Evolutionary conservation across 1,284 basidiomycete species (phyloP), one percentile per base, ranked within the genome.

Genomic region (Sanghuangporus weigelae): DNA sequence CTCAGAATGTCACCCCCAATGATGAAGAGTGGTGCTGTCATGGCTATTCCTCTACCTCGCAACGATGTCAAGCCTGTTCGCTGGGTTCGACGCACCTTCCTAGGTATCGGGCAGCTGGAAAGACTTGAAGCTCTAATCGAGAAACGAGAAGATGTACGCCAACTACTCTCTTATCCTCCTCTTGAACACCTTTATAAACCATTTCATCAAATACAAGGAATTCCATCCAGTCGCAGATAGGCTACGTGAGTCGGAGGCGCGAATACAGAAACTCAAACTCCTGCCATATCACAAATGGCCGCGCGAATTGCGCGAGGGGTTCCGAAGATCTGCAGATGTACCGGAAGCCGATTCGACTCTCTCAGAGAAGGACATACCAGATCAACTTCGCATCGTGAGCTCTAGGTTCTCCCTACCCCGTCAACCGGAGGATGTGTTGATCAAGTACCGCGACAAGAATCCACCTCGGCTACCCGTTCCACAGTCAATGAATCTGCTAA

Each of bases 51-150:
- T 35, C 12, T 48, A 31, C 40, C 39, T 10, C 42, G 53, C 19
- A 46, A 62, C n/a, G 60, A 57, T 16, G 51, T 62, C 14, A 16
- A 16, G 7, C 54, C 60, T 36, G 5, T 62, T 3, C 26, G 39
- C 23, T 56, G 53, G 60, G 8, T 7, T 3, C 8, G 12, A 6
- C 60, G 60, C 7, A 14, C 31, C 10, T 62, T 62, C 35, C 12
- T 62, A n/a, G 31, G 26, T 19, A 39, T 46, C 14, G 60, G 60
- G 12, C 53, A 62, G 31, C 31, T 62, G 36, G 60, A 62, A 44
- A 40, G 60, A 40, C 44, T 62, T 16, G 54, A 62, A 26, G 40
- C 19, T 14, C 19, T 62, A 19, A 56, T 56, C n/a, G 23, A 36
- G 7, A 26, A 36, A 11, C 51, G 60, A 36, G 53, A 26, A 26